Base-by-base conservation (phyloP, 345 rosid species). In the Gossypium longicalyx region DNA sequence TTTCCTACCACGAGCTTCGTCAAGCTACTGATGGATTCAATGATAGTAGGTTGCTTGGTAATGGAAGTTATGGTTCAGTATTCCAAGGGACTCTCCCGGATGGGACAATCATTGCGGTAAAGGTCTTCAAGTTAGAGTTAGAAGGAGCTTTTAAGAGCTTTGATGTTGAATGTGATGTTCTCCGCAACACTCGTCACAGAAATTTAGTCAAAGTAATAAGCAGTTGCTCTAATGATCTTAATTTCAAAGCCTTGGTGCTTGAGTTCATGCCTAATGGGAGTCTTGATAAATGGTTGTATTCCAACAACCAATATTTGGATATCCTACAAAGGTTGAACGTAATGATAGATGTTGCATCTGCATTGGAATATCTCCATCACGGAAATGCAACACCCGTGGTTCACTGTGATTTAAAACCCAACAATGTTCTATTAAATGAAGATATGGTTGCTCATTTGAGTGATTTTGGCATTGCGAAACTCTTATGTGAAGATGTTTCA, bases 401-500 rank as follows among this genome's bases (percentile, higher is more conserved):
- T 17, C 74, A 73, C 3, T 73, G 77, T 5, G 80, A 78, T 38
- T 57, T 78, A 17, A 73, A 78, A 17, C 77, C 77, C 1, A 22
- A 22, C 9, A 73, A 73, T 27, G 27, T 68, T 12, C 47, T 58
- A 1, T 17, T 68, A 12, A 49, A 67, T 29, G 74, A 57, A 76
- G 67, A 44, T 23, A 77, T 63, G 76, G 80, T 34, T 20, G 80
- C 62, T 12, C 73, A 77, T 22, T 12, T 77, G 22, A 43, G 52
- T 45, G 77, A 77, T 66, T 77, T 77, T 34, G 80, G 77, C 43
- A 73, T 78, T 1, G 41, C 63, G 10, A 78, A 78, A 19, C 25
- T 73, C 10, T 58, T 77, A 17, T 25, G 20, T 19, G 72, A 29
- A 3, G 67, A 43, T 15, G 60, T 27, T 1, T 77, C 62, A 3